Evolutionary conservation across 345 rosid genomes (phyloP).

Genomic region (Populus alba): DNA sequence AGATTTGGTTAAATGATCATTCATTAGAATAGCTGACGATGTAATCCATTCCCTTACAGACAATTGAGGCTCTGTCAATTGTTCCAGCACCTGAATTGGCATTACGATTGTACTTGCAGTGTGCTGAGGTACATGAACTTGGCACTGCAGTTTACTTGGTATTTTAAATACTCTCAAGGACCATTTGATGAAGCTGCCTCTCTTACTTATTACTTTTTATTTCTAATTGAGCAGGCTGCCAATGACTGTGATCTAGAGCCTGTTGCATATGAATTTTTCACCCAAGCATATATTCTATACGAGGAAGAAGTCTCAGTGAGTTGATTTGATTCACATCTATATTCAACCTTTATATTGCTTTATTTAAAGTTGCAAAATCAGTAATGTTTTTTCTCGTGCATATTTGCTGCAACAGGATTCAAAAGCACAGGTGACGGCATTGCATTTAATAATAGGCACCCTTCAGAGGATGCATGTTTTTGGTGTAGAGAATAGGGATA

Average conservation of each 20-base stretch:
- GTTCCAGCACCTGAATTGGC: slow-evolving; percentile 92
- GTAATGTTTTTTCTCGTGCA: not conserved
- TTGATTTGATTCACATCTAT: slow-evolving; percentile 16
- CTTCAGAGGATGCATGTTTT: slow-evolving; percentile 97
- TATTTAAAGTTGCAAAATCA: not conserved
- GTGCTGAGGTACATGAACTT: slow-evolving; percentile 76
- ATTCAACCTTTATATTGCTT: too few species aligned
- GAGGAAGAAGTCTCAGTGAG: slow-evolving; percentile 98
- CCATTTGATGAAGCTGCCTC: slow-evolving; percentile 1
- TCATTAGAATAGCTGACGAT: not conserved
- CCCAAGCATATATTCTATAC: slow-evolving; percentile 95
- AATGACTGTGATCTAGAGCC: slow-evolving; percentile 93
- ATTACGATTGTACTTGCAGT: slow-evolving; percentile 77
- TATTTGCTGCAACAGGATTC: slow-evolving; percentile 61
- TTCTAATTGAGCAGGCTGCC: slow-evolving; percentile 61
- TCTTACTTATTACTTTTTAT: not conserved
- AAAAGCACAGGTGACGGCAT: slow-evolving; percentile 86
- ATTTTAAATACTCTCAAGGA: not conserved
- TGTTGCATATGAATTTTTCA: slow-evolving; percentile 94
- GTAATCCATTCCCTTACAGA: slow-evolving; percentile 40
- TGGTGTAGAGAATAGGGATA: slow-evolving; percentile 97
- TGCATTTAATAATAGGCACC: slow-evolving; percentile 88
- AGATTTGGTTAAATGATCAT: not conserved
- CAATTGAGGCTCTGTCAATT: slow-evolving; percentile 66
- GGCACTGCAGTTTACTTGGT: not conserved